These are phyloP conservation scores for Cladophialophora psammophila DNA, from an alignment of 2,329 filamentous ascomycete species.

Conservation along the genomic window DNA sequence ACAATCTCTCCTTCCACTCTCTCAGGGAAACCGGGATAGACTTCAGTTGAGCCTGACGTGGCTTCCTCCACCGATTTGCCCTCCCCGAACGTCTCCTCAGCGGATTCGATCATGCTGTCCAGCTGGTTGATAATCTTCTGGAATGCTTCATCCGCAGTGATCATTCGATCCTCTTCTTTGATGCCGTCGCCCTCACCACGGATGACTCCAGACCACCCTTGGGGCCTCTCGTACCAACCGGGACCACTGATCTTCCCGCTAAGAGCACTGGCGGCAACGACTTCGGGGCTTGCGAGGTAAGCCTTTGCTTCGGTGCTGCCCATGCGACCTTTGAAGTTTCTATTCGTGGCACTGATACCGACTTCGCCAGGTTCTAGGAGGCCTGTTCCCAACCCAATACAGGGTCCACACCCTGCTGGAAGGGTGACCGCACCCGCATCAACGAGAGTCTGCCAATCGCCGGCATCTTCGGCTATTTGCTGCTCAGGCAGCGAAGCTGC, in stretches of 20 bases:
- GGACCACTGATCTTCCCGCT: constrained; percentile 65
- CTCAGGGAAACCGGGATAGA: constrained; percentile 86
- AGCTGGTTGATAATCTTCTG: constrained; percentile 66
- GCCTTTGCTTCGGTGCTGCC: constrained; percentile 79
- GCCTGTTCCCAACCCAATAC: constrained; percentile 83
- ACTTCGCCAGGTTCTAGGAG: constrained; percentile 85
- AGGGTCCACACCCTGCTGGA: constrained; percentile 79
- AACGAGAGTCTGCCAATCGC: constrained; percentile 84
- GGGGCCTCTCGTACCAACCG: constrained; percentile 77
- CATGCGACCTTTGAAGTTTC: constrained; percentile 94
- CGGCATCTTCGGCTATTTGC: constrained; percentile 74
- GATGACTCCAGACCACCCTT: constrained; percentile 67
- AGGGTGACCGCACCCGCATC: constrained; percentile 78
- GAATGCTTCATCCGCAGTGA: constrained; percentile 72
- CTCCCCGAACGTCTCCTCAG: constrained; percentile 56
- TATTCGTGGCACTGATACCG: constrained; percentile 81
- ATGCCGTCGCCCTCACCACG: constrained; percentile 76
- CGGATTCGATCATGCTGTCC: constrained; percentile 57
- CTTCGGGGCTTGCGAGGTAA: constrained; percentile 87
- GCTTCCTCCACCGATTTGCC: constrained; percentile 39
- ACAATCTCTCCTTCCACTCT: constrained; percentile 84
- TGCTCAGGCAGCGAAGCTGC: constrained; percentile 85
- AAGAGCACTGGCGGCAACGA: constrained; percentile 89
- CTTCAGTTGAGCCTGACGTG: constrained; percentile 60
- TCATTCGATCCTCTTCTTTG: constrained; percentile 67